Evolutionary conservation across 2,329 filamentous ascomycete species (phyloP).

Genomic region (Aspergillus japonicus): DNA sequence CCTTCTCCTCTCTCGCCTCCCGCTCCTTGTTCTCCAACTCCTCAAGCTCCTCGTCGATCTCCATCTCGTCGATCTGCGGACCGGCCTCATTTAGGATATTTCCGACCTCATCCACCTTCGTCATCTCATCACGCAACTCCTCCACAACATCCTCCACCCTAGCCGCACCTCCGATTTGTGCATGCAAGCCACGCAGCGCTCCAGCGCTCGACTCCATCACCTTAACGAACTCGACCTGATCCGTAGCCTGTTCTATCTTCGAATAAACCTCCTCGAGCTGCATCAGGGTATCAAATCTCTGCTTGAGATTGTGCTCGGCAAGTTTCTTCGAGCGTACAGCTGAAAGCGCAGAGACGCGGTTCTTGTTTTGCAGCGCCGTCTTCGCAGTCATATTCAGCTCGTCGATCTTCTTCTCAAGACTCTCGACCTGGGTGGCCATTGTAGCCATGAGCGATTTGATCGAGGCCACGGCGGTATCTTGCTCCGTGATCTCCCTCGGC

Average conservation of each 20-base stretch:
- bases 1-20: constrained; percentile 49
- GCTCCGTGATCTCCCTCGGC: constrained; percentile 61
- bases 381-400: constrained; percentile 59
- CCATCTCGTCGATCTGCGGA: constrained; percentile 67
- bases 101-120: constrained; percentile 76
- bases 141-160: constrained; percentile 75
- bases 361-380: constrained; percentile 68
- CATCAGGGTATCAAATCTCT: constrained; percentile 68
- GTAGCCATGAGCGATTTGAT: constrained; percentile 70
- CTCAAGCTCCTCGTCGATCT: constrained; percentile 85
- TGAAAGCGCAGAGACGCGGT: constrained; percentile 71
- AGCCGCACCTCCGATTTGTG: constrained; percentile 72
- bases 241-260: constrained; percentile 81
- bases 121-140: constrained; percentile 74
- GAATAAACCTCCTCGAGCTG: constrained; percentile 81
- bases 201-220: constrained; percentile 77
- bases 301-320: constrained; percentile 69
- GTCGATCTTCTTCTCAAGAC: constrained; percentile 57
- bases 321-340: constrained; percentile 80
- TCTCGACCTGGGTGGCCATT: constrained; percentile 65
- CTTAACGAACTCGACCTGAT: constrained; percentile 78
- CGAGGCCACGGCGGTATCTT: constrained; percentile 79
- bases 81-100: constrained; percentile 69
- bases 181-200: constrained; percentile 71
- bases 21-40: constrained; percentile 64